These are phyloP conservation scores for Tripidium arundinaceum DNA, from an alignment of 202 grass and related monocot species.

Conservation along the genomic window DNA sequence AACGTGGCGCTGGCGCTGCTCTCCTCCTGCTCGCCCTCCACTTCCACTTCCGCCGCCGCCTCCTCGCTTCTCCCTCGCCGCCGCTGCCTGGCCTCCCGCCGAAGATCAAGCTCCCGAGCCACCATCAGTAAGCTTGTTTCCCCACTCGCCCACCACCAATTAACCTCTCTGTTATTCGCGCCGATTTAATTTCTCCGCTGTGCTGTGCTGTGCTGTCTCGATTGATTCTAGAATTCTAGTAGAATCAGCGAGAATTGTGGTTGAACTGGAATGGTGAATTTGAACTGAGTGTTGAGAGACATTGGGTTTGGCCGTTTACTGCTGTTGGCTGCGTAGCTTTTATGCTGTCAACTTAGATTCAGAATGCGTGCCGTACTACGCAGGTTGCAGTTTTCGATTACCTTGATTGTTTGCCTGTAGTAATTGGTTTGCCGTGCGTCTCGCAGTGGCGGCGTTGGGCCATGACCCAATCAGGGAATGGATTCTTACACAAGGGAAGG, in stretches of 20 bases:
- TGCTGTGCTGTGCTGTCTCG: neutral
- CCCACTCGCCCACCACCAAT: neutral
- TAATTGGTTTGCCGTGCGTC: neutral
- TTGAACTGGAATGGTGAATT: neutral
- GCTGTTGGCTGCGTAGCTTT: no score
- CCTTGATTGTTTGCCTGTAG: neutral
- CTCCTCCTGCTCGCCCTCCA: constrained; percentile 10
- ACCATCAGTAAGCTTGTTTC: constrained; percentile 33
- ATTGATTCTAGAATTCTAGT: neutral
- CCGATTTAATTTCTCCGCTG: neutral
- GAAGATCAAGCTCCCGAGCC: neutral
- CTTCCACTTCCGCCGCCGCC: constrained; percentile 18
- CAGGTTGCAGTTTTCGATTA: neutral
- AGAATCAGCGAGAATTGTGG: neutral
- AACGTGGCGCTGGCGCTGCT: constrained; percentile 43
- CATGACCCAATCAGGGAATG: constrained; percentile 73
- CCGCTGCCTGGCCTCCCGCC: constrained; percentile 2
- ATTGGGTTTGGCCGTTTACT: no score
- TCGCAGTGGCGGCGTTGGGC: constrained; percentile 49
- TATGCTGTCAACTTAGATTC: no score
- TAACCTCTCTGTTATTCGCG: neutral
- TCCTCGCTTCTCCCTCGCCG: constrained; percentile 15
- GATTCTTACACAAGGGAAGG: constrained; percentile 88
- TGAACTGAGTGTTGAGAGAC: no score
- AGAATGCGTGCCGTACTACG: neutral